phyloP scores from a whole-genome alignment of 2,329 filamentous ascomycete species.

The Myrmaecium sp. region DNA sequence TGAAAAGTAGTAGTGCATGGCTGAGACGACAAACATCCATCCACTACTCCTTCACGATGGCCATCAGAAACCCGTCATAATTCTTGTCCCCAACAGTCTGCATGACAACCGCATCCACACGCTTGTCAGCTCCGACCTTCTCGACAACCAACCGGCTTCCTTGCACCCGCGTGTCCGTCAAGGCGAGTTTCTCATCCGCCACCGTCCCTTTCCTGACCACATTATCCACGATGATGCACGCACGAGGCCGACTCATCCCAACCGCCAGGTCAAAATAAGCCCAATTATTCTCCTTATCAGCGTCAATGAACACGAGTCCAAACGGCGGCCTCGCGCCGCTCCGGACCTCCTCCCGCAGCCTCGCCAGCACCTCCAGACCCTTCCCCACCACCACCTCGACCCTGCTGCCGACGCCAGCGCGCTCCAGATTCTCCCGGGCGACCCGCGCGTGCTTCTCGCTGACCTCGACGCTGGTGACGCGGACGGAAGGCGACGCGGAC shows the following conservation, averaged over 20 bases:
- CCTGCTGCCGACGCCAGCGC: slow-evolving; percentile 23
- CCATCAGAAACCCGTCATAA: slow-evolving; percentile 30
- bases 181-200: slow-evolving; percentile 11
- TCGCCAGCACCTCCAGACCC: slow-evolving; percentile 26
- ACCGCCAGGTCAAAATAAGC: slow-evolving; percentile 31
- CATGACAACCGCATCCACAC: slow-evolving; percentile 25
- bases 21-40: no score
- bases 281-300: slow-evolving; percentile 33
- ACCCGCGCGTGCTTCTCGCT: slow-evolving; percentile 28
- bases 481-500: slow-evolving; percentile 15
- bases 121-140: slow-evolving; percentile 24
- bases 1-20: no score
- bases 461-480: slow-evolving; percentile 36
- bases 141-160: slow-evolving; percentile 25
- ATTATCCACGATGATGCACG: slow-evolving; percentile 34
- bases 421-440: slow-evolving; percentile 27
- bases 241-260: slow-evolving; percentile 23
- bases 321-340: slow-evolving; percentile 23
- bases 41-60: slow-evolving; percentile 19
- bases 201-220: slow-evolving; percentile 27
- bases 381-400: slow-evolving; percentile 30
- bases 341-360: slow-evolving; percentile 24
- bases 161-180: slow-evolving; percentile 10
- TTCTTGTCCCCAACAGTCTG: slow-evolving; percentile 31
- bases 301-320: slow-evolving; percentile 37